Base-by-base conservation (phyloP, 2,329 filamentous ascomycete species). In the Sporothrix schenckii region DNA sequence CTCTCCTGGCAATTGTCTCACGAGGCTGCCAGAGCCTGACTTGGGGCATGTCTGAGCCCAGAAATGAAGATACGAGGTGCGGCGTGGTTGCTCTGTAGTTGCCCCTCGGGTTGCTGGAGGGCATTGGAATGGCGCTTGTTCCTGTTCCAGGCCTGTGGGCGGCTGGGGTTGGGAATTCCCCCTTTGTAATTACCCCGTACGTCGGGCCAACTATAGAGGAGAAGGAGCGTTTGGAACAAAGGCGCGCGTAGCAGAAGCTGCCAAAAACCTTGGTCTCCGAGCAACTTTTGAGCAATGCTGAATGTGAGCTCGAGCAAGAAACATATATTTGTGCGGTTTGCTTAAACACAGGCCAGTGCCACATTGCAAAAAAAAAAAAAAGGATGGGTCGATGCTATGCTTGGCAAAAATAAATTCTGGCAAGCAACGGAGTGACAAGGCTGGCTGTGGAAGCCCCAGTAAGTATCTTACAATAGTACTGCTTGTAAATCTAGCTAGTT, bases 51-150 rank as follows among this genome's bases (percentile, higher is more conserved):
- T 16, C 30, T 27, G 65, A 16, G n/a, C 24, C 14, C 34, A 68
- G 39, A 58, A 68, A 68, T 68, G 66, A 34, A 58, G 41, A 67
- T 54, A 56, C 50, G 50, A 67, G 65, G 65, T 67, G 49, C 50
- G 47, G 49, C 21, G 39, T 39, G 66, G 66, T 56, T 68, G 66
- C 52, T 68, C 50, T 14, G 66, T n/a, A 34, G 66, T 58, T 68
- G 66, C 21, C 52, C 6, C n/a, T 19, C 41, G 16, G 14, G 52
- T 39, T 56, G 56, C 52, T 49, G 7, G 49, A 54, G 54, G 24
- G 39, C 50, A 68, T 19, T 56, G 66, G 66, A 68, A 68, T 68
- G 66, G 6, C 19, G 47, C 19, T 4, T 34, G 34, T 34, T 34
- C 34, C 34, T 47, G 47, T 53, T 52, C 63, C 2, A 41, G 30